Conservation (phyloP, 2,329 filamentous ascomycete genomes). For the Helminthosporium solani region DNA sequence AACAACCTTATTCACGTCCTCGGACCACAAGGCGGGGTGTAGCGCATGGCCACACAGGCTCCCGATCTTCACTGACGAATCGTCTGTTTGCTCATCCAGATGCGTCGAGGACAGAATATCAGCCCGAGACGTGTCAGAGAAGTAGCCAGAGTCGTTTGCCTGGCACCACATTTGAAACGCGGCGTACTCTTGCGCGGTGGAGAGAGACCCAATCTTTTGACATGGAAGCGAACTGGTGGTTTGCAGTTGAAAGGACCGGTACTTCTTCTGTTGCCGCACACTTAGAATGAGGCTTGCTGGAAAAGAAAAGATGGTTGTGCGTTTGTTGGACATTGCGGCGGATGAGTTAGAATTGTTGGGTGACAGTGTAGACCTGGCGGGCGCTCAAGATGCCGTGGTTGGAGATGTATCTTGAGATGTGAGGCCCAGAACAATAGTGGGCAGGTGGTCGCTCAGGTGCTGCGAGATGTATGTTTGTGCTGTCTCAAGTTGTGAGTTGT, state of each 20-base stretch:
- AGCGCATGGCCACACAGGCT: conserved; percentile 16
- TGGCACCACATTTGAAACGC: conserved; percentile 33
- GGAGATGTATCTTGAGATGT: background rate
- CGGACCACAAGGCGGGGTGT: conserved; percentile 16
- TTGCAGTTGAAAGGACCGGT: conserved; percentile 28
- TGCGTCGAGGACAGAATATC: background rate
- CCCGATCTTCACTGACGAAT: background rate
- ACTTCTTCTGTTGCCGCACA: conserved; percentile 28
- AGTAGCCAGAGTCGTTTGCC: conserved; percentile 33
- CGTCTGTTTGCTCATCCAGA: background rate
- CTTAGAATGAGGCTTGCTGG: conserved; percentile 26
- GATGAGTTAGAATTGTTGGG: background rate
- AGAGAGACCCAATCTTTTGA: conserved; percentile 21
- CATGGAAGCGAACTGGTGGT: conserved; percentile 14
- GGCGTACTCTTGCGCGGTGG: conserved; percentile 29
- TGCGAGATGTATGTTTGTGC: background rate
- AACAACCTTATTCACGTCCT: conserved; percentile 5
- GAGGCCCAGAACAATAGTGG: too few relatives aligned
- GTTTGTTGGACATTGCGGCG: background rate
- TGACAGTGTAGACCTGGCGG: background rate
- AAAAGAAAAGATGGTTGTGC: background rate
- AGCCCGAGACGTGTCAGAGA: conserved; percentile 26
- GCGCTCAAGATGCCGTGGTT: background rate
- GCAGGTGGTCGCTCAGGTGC: background rate
- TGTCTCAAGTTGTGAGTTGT: too few relatives aligned